phyloP scores from a whole-genome alignment of 2,329 filamentous ascomycete species.

The Penicillium nordicum region DNA sequence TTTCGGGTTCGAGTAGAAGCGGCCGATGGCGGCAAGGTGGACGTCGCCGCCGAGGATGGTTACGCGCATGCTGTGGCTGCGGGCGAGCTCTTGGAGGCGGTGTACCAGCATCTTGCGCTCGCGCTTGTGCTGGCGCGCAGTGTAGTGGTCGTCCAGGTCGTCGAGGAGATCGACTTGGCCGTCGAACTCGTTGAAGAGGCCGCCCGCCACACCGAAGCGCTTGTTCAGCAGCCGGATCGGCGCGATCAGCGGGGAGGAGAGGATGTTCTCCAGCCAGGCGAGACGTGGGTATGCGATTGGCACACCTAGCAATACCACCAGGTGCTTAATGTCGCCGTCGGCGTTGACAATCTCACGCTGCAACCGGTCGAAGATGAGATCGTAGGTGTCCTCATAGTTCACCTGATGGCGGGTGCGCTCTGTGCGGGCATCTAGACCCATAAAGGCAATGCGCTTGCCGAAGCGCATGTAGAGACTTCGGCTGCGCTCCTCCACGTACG shows the following conservation, averaged over 20 bases:
- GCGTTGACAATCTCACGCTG: constrained; percentile 50
- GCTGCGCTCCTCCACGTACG: constrained; percentile 61
- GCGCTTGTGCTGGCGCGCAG: constrained; percentile 82
- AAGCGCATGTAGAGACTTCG: constrained; percentile 62
- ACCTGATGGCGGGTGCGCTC: constrained; percentile 87
- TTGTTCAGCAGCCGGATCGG: constrained; percentile 88
- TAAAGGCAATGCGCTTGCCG: constrained; percentile 62
- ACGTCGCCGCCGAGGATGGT: constrained; percentile 64
- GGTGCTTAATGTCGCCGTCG: constrained; percentile 58
- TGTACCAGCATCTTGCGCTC: constrained; percentile 74
- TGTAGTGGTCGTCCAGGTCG: constrained; percentile 72
- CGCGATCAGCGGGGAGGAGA: constrained; percentile 79
- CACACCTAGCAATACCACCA: constrained; percentile 63
- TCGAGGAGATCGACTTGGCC: constrained; percentile 66
- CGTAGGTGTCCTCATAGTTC: constrained; percentile 71
- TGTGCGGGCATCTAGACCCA: constrained; percentile 60
- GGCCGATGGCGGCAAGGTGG: constrained; percentile 51
- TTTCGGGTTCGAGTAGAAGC: constrained; percentile 62
- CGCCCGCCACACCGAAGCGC: constrained; percentile 79
- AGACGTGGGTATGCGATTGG: constrained; percentile 71
- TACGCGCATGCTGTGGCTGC: constrained; percentile 55
- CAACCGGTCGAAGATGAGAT: constrained; percentile 57
- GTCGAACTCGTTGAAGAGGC: constrained; percentile 90
- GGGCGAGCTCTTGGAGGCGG: constrained; percentile 58
- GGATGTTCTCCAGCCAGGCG: constrained; percentile 94